A percentile compares a stretch with the other conserved stretches of the same genome.
Evolutionary conservation across 169 alveolate species (phyloP).

Genomic region (Ichthyophthirius multifiliis): DNA sequence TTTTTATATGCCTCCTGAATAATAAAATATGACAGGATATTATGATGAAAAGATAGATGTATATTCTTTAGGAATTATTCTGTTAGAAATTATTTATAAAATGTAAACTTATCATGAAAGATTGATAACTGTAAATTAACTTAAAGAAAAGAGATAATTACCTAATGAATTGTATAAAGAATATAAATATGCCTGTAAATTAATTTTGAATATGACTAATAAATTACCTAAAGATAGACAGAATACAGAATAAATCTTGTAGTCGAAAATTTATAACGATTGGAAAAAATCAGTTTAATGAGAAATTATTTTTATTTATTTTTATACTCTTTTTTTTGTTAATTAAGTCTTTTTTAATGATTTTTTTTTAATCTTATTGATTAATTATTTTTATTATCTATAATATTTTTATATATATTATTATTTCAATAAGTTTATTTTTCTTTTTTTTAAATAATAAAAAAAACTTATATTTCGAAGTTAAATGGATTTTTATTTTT

Average conservation of each 20-base stretch:
- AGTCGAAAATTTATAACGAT: not conserved
- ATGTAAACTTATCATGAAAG: conserved; percentile 27
- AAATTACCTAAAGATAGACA: not conserved
- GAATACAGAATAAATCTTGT: not conserved
- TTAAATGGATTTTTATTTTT: no score
- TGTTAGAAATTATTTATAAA: conserved; percentile 34
- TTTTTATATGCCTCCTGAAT: conserved; percentile 49
- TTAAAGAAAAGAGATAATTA: not conserved
- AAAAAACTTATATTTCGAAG: no score
- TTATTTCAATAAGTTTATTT: no score
- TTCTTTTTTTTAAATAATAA: no score
- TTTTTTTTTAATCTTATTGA: no score
- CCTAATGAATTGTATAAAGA: not conserved
- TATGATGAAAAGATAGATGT: conserved; percentile 42
- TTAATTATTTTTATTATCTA: no score
- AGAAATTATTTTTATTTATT: no score
- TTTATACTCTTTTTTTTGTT: no score
- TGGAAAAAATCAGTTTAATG: not conserved
- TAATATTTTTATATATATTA: no score
- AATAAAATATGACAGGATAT: conserved; percentile 8
- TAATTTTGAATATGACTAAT: not conserved
- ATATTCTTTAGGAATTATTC: conserved; percentile 49
- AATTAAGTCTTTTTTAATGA: no score
- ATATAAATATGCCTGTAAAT: not conserved
- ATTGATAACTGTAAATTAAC: not conserved